Base-by-base conservation (phyloP, 768 basidiomycete species). In the Dictyophora rubrovolvata region DNA sequence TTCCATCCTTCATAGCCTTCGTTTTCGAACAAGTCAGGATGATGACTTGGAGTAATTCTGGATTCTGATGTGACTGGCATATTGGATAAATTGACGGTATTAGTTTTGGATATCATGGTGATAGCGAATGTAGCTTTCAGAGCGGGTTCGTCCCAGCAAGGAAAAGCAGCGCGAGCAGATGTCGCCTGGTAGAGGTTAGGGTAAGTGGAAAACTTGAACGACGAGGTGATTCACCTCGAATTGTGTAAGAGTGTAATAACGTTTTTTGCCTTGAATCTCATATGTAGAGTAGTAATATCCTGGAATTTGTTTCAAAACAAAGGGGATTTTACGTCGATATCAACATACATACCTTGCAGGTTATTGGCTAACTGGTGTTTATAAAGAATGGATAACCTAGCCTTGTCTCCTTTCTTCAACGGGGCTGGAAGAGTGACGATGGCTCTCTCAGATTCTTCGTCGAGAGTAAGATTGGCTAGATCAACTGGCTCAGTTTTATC, bases 81-180 rank as follows among this genome's bases (percentile, higher is more conserved):
- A 73, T 97, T 98, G 74, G 84, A 86, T 61, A 98, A 74, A 68
- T 81, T 88, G 67, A 84, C 81, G 5, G 88, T 86, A 62, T 83
- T 81, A 9, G 73, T 75, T 61, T 84, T 82, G n/a, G 91, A 89
- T 65, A 94, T 77, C 77, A 94, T 76, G 12, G 85, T 86, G 60
- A 93, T 74, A 0, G 79, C 67, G 68, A 86, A 89, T 1, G 86
- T 92, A 0, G 93, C 87, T 70, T 97, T 97, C 64, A 94, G 76
- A 36, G 82, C 77, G 16, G 94, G 95, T 68, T 96, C 93, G 68
- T 96, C 94, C 89, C 90, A 95, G 73, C 86, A 90, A 23, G 89
- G 89, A 69, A 91, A 89, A 6, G 86, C 82, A 47, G 82, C 79
- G 52, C 93, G 77, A 9, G 94, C 93, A 60, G 85, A 85, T 42